Evolutionary conservation across 305 asterid genomes (phyloP), one percentile per base, ranked within the genome.

Genomic region (Solanum hybrid): DNA sequence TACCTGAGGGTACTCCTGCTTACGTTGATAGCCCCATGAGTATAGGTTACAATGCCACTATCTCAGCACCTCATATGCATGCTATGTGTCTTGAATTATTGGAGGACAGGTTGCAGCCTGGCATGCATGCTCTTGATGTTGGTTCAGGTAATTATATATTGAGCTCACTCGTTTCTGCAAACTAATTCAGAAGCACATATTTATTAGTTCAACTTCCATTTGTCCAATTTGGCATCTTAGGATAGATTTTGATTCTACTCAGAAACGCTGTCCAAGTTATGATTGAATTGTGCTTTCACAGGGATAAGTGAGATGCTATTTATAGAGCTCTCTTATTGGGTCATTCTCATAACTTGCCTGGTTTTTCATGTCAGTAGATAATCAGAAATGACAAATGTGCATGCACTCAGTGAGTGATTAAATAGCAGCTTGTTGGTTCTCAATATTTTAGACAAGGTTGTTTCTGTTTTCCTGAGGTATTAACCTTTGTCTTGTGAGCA

Each of bases 11-110:
- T 34, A 39, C 95, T 89, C 95, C 98, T 20, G 96, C 99, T 3
- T 97, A 97, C 76, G 89, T 91, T 70, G 99, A 96, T 88, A 94
- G 94, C 88, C 99, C 99, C 15, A 91, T 96, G 96, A 96, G 92
- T 89, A 96, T 97, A 90, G 99, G 99, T 89, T 94, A 94, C 89
- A 97, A 97, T 90, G 99, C 95, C 78, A 97, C 99, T 77, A 97
- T 97, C 90, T 97, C 99, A 87, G 99, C 99, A 14, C 99, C 99
- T 80, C 99, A 97, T 92, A 97, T 97, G 99, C 99, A 97, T 94
- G 99, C 98, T 20, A 95, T 93, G 95, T 97, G 99, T 94, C 99
- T 96, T 32, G 96, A 96, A 80, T 91, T 96, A 93, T 90, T 97
- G 96, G 98, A 96, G 92, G 89, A 95, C 78, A 94, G 97, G 92